A percentile compares a stretch with the other conserved stretches of the same genome.
These are phyloP conservation scores for Rutidosis leptorrhynchoides DNA, from an alignment of 129 eudicot species.

Conservation along the genomic window DNA sequence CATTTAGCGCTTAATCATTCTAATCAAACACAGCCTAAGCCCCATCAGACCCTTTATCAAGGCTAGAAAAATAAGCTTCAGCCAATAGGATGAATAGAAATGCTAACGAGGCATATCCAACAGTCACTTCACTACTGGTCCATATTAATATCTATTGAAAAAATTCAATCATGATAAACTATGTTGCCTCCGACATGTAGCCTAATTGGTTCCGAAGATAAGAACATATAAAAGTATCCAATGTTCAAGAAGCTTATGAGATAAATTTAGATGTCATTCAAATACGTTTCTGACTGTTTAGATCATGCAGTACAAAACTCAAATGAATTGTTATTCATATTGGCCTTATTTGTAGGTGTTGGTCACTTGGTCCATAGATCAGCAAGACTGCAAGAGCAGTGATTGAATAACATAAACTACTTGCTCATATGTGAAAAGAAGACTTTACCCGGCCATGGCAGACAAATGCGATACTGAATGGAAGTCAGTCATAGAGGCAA, in stretches of 20 bases:
- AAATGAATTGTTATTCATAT: conserved; percentile 5
- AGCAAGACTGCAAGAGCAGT: neutral
- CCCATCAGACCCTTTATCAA: conserved; percentile 4
- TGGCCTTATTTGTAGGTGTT: neutral
- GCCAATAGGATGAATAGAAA: neutral
- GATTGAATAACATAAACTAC: conserved; percentile 8
- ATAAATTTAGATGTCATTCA: neutral
- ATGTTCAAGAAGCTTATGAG: neutral
- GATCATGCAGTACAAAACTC: conserved; percentile 1
- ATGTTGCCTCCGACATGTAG: conserved; percentile 11
- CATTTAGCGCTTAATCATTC: too few species aligned
- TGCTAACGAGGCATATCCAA: conserved; percentile 7
- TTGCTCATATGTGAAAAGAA: conserved; percentile 4
- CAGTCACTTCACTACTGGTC: neutral
- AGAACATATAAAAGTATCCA: neutral
- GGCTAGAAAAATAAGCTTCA: neutral
- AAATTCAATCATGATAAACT: conserved; percentile 19
- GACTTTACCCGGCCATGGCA: conserved; percentile 15
- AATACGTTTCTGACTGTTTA: neutral
- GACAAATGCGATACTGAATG: too few species aligned
- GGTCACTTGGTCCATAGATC: conserved; percentile 15
- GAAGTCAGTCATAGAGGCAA: too few species aligned
- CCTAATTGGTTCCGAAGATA: conserved; percentile 2
- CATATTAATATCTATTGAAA: conserved; percentile 10
- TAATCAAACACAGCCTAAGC: too few species aligned